Evolutionary conservation across 2,329 filamentous ascomycete genomes (phyloP).

Genomic region (Sporothrix phasma): DNA sequence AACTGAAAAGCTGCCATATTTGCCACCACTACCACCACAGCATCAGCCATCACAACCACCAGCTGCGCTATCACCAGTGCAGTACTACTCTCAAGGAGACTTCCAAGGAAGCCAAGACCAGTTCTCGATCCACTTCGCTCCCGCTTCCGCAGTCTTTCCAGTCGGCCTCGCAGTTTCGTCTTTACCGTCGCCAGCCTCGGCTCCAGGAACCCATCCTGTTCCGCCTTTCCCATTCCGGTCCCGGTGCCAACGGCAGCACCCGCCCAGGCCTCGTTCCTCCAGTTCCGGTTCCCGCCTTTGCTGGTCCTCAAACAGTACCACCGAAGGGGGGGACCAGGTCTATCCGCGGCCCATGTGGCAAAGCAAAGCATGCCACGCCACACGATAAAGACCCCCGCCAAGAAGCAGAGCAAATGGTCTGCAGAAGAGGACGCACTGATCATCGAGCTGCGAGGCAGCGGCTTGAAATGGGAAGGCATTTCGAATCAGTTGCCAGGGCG

Average conservation of each 20-base stretch:
- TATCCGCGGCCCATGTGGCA: constrained; percentile 20
- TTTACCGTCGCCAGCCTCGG: constrained; percentile 30
- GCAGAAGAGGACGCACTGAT: constrained; percentile 87
- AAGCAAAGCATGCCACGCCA: constrained; percentile 47
- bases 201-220: constrained; percentile 20
- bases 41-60: not conserved
- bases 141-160: constrained; percentile 20
- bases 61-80: not conserved
- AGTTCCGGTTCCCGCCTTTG: not conserved
- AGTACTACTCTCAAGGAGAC: not conserved
- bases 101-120: constrained; percentile 21
- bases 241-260: constrained; percentile 12
- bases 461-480: constrained; percentile 99
- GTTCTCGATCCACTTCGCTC: constrained; percentile 29
- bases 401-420: constrained; percentile 96
- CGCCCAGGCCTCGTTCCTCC: not conserved
- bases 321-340: not conserved
- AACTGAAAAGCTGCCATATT: not conserved
- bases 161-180: constrained; percentile 15
- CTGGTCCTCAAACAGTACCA: not conserved
- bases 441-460: constrained; percentile 77
- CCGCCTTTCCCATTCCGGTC: constrained; percentile 9
- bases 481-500: constrained; percentile 82
- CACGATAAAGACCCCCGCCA: constrained; percentile 59
- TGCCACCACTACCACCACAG: not conserved